Evolutionary conservation across 2,329 filamentous ascomycete genomes (phyloP).

Genomic region (Huntiella savannae): DNA sequence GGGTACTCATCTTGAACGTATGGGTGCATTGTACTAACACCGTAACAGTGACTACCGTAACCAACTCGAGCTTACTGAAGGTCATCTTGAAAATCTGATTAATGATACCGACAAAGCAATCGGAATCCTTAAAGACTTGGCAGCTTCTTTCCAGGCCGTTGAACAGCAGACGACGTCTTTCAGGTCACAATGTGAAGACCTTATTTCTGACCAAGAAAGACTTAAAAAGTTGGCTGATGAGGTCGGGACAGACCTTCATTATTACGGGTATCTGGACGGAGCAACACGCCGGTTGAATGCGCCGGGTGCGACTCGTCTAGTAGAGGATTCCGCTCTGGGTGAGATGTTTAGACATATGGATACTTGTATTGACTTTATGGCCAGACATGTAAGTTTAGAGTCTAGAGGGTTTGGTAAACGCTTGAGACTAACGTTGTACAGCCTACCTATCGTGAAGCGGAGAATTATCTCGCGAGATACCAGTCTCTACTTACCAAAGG

Average conservation of each 20-base stretch:
- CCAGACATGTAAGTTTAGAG: slow-evolving; percentile 45
- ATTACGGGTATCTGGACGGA: slow-evolving; percentile 84
- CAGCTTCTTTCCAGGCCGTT: slow-evolving; percentile 71
- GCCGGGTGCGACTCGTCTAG: slow-evolving; percentile 69
- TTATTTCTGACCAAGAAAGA: slow-evolving; percentile 64
- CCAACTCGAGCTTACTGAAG: slow-evolving; percentile 61
- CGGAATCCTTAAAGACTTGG: slow-evolving; percentile 56
- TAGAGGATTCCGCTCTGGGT: slow-evolving; percentile 66
- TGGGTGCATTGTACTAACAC: not conserved
- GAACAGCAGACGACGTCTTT: slow-evolving; percentile 86
- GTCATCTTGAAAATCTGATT: slow-evolving; percentile 64
- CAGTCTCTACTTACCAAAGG: slow-evolving; percentile 55
- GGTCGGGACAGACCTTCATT: slow-evolving; percentile 76
- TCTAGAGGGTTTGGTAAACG: not conserved
- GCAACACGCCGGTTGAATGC: slow-evolving; percentile 82
- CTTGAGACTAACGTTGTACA: slow-evolving; percentile 17
- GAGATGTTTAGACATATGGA: slow-evolving; percentile 79
- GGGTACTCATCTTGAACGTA: slow-evolving; percentile 18
- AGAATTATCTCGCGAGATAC: slow-evolving; percentile 75
- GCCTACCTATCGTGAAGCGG: slow-evolving; percentile 71
- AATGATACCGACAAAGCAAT: slow-evolving; percentile 60
- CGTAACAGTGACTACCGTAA: slow-evolving; percentile 50
- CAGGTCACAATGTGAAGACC: slow-evolving; percentile 74
- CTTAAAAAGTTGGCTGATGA: slow-evolving; percentile 64
- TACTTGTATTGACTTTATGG: slow-evolving; percentile 84